Evolutionary conservation across 805 yeast genomes (phyloP), one percentile per base, ranked within the genome.

Genomic region (Candida sakaeoensis): DNA sequence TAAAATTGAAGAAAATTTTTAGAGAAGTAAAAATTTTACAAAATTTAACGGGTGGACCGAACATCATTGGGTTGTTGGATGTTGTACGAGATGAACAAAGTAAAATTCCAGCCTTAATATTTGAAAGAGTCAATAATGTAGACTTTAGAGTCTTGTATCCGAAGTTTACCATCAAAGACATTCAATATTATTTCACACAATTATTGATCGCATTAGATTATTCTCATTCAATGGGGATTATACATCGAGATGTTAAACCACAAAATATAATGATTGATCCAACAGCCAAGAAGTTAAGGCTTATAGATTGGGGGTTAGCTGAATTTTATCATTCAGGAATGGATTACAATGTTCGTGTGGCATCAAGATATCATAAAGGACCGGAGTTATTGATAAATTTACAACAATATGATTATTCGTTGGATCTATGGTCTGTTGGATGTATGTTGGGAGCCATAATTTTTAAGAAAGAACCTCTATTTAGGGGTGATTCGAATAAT

Each of bases 241-340:
- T 90, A 80, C 97, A 90, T 57, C 74, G 97, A 58, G 97, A 90
- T 62, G 96, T 90, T 41, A 90, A 90, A 61, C 97, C 97, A 8
- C 95, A 90, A 54, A 90, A 90, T 61, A 85, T 90, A 47, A 90
- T 90, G 96, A 90, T 90, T 50, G 96, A 90, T 60, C 96, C 86
- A 40, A 66, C 73, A 44, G 74, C 72, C 46, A 79, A 67, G 60
- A 79, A 76, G 54, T 65, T 90, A 50, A 75, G 95, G 47, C 74
- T 89, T 48, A 89, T 90, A 40, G 97, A 90, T 62, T 90, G 96
- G 96, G 97, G 97, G 6, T 66, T 90, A 38, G 96, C 97, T 7
- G 97, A 90, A 60, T 89, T 87, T 57, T 89, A 89, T 56, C 96
- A 90, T 57, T 80, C 87, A 17, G 88, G 88, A 10, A 84, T 79